Evolutionary conservation across 75 land plant genomes (phyloP).

Genomic region (Ceratopteris richardii): DNA sequence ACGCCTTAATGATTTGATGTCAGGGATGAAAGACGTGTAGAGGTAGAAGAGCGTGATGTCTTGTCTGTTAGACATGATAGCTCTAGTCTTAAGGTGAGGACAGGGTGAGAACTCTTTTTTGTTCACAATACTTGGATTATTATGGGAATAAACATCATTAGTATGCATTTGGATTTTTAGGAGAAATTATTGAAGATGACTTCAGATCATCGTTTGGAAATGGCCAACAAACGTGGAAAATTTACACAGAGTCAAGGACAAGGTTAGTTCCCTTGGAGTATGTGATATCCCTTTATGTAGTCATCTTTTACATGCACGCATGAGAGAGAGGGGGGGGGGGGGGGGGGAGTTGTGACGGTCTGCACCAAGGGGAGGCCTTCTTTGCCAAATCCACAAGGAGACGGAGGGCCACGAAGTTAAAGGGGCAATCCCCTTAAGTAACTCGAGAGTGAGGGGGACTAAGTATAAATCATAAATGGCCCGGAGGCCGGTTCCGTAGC

Average conservation of each 20-base stretch:
- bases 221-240: slow-evolving; percentile 68
- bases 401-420: no score
- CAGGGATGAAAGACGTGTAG: slow-evolving; percentile 10
- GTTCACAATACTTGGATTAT: slow-evolving; percentile 2
- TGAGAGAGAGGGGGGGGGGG: no score
- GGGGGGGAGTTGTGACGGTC: no score
- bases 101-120: not conserved
- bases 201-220: slow-evolving; percentile 70
- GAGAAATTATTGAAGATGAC: slow-evolving; percentile 85
- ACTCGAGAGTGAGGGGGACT: no score
- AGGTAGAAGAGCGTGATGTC: slow-evolving; percentile 39
- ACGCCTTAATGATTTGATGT: slow-evolving; percentile 1
- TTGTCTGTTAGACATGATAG: slow-evolving; percentile 64
- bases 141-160: slow-evolving; percentile 8
- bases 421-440: no score
- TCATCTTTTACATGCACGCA: no score
- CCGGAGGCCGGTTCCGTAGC: no score
- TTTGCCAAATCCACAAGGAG: no score
- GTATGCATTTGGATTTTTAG: slow-evolving; percentile 21
- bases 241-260: slow-evolving; percentile 28
- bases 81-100: slow-evolving; percentile 58
- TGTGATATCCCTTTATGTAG: not conserved
- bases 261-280: slow-evolving; percentile 24
- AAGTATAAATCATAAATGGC: no score
- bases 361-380: no score